phyloP scores from a whole-genome alignment of 2,329 filamentous ascomycete genomes.

The Ceratocystis cacaofunesta region DNA sequence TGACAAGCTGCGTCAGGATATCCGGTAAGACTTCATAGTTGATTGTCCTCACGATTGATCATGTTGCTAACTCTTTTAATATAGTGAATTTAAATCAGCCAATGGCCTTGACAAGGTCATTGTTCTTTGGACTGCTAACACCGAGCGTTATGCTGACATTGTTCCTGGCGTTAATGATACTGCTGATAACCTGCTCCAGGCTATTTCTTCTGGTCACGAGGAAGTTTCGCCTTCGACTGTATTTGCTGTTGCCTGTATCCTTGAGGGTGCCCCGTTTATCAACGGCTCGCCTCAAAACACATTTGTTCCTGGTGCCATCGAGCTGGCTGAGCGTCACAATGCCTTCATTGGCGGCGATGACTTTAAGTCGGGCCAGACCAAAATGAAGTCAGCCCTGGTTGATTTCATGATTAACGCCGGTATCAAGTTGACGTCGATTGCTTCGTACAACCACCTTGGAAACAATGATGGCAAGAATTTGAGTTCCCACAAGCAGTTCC shows the following conservation, averaged over 20 bases:
- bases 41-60: background rate
- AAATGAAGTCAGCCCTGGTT: conserved; percentile 99
- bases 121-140: conserved; percentile 97
- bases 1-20: conserved; percentile 83
- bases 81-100: conserved; percentile 70
- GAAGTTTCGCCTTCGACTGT: conserved; percentile 93
- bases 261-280: conserved; percentile 87
- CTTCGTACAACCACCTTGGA: conserved; percentile 97
- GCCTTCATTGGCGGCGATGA: conserved; percentile 95
- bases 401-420: conserved; percentile 98
- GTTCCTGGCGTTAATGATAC: conserved; percentile 87
- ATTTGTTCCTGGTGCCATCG: conserved; percentile 82
- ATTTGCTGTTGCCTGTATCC: conserved; percentile 86
- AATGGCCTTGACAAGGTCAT: conserved; percentile 89
- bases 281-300: conserved; percentile 99
- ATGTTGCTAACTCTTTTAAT: conserved; percentile 6
- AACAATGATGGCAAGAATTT: conserved; percentile 99
- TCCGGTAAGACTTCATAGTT: conserved; percentile 30
- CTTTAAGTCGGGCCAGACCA: conserved; percentile 99
- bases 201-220: conserved; percentile 73
- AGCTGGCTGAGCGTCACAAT: conserved; percentile 72
- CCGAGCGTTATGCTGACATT: conserved; percentile 86
- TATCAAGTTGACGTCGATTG: conserved; percentile 97
- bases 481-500: conserved; percentile 94
- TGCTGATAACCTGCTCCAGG: conserved; percentile 76